Evolutionary conservation across 1,139 yeast species (phyloP).

Genomic region (Taphrina communis): DNA sequence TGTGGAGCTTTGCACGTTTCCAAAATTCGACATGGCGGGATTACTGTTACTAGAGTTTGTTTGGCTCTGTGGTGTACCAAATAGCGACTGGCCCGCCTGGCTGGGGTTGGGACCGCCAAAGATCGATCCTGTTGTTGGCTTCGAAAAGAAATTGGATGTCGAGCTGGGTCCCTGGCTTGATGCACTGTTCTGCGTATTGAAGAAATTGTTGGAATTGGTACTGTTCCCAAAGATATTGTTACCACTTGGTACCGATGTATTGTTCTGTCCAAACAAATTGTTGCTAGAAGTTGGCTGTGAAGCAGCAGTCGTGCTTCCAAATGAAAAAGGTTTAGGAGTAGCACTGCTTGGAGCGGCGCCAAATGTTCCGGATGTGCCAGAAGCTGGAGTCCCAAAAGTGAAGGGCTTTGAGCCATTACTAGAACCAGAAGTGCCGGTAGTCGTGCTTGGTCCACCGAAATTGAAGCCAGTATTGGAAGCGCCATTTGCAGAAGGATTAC

Average conservation of each 20-base stretch:
- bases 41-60: neutral
- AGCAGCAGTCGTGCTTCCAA: constrained; percentile 43
- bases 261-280: constrained; percentile 6
- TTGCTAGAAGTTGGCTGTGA: neutral
- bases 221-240: constrained; percentile 50
- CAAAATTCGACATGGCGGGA: neutral
- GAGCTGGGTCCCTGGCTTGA: constrained; percentile 43
- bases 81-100: constrained; percentile 17
- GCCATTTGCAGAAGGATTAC: neutral
- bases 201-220: constrained; percentile 34
- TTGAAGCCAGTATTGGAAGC: constrained; percentile 1
- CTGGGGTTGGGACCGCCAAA: constrained; percentile 32
- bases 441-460: constrained; percentile 15
- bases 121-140: constrained; percentile 49
- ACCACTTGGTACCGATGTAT: constrained; percentile 32
- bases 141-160: constrained; percentile 2
- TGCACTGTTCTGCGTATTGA: constrained; percentile 44
- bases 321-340: constrained; percentile 24
- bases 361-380: constrained; percentile 24
- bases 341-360: constrained; percentile 5
- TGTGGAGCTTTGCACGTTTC: neutral
- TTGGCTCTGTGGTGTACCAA: constrained; percentile 18
- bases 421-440: neutral
- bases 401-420: constrained; percentile 22
- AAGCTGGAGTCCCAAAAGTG: constrained; percentile 26